Base-by-base conservation (phyloP, 2,329 filamentous ascomycete species). In the Venturiaceae sp. region DNA sequence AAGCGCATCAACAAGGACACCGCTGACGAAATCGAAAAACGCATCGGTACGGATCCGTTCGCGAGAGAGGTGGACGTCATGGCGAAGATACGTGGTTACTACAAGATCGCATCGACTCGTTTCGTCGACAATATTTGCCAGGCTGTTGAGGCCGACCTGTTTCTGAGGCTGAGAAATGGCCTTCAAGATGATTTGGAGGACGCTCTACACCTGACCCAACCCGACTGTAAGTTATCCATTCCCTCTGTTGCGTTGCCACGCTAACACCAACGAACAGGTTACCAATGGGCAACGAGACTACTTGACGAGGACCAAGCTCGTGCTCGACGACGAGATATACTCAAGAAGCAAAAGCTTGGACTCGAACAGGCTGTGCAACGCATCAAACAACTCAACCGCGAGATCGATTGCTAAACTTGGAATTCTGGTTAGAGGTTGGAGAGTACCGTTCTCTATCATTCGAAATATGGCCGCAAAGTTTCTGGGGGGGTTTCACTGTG, bases 61-160 rank as follows among this genome's bases (percentile, higher is more conserved):
- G 67, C 75, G 1, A 69, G 72, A 0, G 86, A 90, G 65, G 69
- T 91, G 0, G 74, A 79, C 8, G 81, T 87, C 0, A 80, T 87
- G 0, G 77, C 83, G 0, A 83, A 83, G 3, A 78, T 88, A 47
- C 75, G 85, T 0, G 85, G 81, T 0, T 91, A 90, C 68, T 91
- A 91, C 66, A 77, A 82, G 52, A 80, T 86, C 4, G 86, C 87
- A 0, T 80, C 83, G 0, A 72, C 77, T 34, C 80, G 86, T 1
- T 87, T 90, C 64, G 76, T 83, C 0, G 86, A 91, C 30, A 66
- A 67, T 0, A 65, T 80, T 5, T 71, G 66, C 28, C 70, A 72
- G 63, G 64, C 72, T 1, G 65, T 77, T 1, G 65, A 72, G n/a
- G 66, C 61, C 0, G 69, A 74, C 44, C 63, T 75, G 58, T 50